Evolutionary conservation across 1,139 yeast genomes (phyloP).

Genomic region (Sugiyamaella pinicola): DNA sequence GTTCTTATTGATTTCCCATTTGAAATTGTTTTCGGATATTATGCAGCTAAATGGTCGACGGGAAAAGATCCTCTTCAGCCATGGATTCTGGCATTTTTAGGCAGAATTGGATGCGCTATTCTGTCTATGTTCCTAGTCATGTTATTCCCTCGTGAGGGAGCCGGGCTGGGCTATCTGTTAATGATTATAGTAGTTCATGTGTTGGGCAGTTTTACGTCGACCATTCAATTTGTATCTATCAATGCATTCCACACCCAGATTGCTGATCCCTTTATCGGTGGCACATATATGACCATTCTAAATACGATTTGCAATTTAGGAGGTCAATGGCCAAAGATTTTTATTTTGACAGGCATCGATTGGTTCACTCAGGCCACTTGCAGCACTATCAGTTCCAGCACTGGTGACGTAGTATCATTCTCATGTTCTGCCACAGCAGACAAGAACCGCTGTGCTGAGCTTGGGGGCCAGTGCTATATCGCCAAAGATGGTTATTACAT

Average conservation of each 20-base stretch:
- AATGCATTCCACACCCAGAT: conserved; percentile 94
- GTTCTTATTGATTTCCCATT: conserved; percentile 95
- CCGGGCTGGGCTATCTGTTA: conserved; percentile 57
- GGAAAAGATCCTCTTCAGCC: conserved; percentile 74
- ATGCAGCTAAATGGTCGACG: conserved; percentile 93
- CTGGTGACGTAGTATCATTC: conserved; percentile 38
- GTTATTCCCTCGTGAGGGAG: conserved; percentile 61
- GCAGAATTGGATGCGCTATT: conserved; percentile 73
- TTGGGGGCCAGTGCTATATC: conserved; percentile 59
- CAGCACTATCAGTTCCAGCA: conserved; percentile 31
- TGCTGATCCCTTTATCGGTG: conserved; percentile 95
- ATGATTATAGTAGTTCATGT: conserved; percentile 80
- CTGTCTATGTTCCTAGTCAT: conserved; percentile 75
- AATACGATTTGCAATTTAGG: conserved; percentile 93
- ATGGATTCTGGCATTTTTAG: conserved; percentile 89
- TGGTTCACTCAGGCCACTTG: conserved; percentile 70
- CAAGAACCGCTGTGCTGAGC: conserved; percentile 53
- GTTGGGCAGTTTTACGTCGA: conserved; percentile 86
- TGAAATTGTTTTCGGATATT: conserved; percentile 91
- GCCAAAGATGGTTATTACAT: conserved; percentile 81
- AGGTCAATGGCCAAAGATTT: conserved; percentile 94
- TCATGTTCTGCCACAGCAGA: conserved; percentile 48
- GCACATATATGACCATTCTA: conserved; percentile 95
- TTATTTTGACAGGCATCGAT: conserved; percentile 79
- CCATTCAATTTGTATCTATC: conserved; percentile 91